Evolutionary conservation across 352 stramenopile species (phyloP).

Genomic region (Pythium phragmiticola): DNA sequence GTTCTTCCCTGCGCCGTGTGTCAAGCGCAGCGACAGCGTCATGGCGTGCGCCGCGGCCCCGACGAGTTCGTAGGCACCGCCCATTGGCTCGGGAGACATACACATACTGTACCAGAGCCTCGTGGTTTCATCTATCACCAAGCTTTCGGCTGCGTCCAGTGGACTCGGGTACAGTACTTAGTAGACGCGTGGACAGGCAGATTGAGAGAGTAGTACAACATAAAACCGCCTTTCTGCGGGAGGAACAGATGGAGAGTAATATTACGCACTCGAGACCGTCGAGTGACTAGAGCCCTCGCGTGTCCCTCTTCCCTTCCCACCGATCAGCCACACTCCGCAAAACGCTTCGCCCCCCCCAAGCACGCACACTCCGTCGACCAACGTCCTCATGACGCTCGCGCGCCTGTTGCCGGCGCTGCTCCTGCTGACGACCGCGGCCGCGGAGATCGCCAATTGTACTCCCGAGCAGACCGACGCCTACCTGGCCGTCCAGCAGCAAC

Average conservation of each 20-base stretch:
- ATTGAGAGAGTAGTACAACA: not conserved
- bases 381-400: not conserved
- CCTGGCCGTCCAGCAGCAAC: not conserved
- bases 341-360: not conserved
- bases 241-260: not conserved
- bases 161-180: not conserved
- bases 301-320: not conserved
- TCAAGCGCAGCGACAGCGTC: conserved; percentile 4
- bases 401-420: not conserved
- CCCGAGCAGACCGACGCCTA: conserved; percentile 1
- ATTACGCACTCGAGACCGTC: not conserved
- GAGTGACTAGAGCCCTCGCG: not conserved
- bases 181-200: not conserved
- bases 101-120: not conserved
- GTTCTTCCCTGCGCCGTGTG: not conserved
- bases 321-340: conserved; percentile 2
- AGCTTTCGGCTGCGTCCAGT: too few species aligned
- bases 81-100: too few species aligned
- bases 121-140: not conserved
- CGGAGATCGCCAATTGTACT: conserved; percentile 1
- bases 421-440: conserved; percentile 5
- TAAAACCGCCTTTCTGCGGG: too few species aligned
- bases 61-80: not conserved
- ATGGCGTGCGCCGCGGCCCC: not conserved
- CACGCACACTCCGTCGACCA: not conserved